Conservation (phyloP, 2,329 filamentous ascomycete species). For the Colletotrichum tanaceti region DNA sequence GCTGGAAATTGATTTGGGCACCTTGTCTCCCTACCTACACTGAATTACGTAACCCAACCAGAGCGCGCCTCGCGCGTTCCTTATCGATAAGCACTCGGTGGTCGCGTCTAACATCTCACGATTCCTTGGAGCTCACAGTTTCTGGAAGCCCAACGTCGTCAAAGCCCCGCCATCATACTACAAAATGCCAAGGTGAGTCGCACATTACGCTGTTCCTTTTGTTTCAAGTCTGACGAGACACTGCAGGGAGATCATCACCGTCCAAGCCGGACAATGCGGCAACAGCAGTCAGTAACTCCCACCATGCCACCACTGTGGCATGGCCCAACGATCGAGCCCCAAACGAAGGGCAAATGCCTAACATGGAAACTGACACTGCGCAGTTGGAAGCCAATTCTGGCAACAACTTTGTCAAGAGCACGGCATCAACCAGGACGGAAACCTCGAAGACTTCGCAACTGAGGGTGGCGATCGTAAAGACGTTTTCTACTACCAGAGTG, state of each 20-base stretch:
- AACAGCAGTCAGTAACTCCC: constrained; percentile 85
- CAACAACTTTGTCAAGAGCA: constrained; percentile 98
- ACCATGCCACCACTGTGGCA: constrained; percentile 6
- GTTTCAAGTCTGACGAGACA: background rate
- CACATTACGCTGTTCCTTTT: background rate
- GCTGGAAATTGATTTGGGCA: background rate
- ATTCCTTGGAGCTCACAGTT: constrained; percentile 21
- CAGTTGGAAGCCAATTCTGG: constrained; percentile 98
- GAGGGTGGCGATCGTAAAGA: constrained; percentile 98
- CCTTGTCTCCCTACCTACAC: background rate
- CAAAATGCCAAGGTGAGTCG: constrained; percentile 40
- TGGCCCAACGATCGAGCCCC: constrained; percentile 1
- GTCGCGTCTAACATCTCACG: constrained; percentile 39
- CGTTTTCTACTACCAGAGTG: constrained; percentile 99
- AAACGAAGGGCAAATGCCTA: constrained; percentile 2
- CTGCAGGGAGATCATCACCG: constrained; percentile 95
- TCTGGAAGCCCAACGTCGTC: constrained; percentile 28
- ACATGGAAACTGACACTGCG: constrained; percentile 47
- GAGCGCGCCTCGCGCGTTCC: constrained; percentile 31
- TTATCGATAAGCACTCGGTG: constrained; percentile 41
- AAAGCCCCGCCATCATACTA: constrained; percentile 23
- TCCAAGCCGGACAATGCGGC: constrained; percentile 98
- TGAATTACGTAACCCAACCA: constrained; percentile 11
- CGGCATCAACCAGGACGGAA: constrained; percentile 96
- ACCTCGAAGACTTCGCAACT: constrained; percentile 96